Evolutionary conservation across 148 eudicot species (phyloP).

Genomic region (Rhododendron ferrugineum): DNA sequence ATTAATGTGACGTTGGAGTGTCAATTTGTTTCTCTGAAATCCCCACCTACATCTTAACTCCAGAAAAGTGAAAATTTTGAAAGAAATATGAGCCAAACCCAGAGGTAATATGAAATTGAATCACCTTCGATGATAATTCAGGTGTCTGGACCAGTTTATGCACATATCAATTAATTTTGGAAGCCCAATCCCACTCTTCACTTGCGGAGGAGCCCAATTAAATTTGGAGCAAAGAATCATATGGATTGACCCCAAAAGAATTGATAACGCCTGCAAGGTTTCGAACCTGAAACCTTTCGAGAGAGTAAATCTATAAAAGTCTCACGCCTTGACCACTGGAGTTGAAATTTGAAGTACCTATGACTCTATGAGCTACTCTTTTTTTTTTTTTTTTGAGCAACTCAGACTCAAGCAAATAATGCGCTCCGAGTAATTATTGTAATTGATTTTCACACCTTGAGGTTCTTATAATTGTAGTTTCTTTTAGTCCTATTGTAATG

Average conservation of each 20-base stretch:
- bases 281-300: not conserved
- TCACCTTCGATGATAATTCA: not conserved
- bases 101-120: not conserved
- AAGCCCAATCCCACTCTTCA: fast-evolving
- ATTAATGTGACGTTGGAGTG: not conserved
- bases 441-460: no score
- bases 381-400: not conserved
- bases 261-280: no score
- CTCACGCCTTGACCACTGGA: not conserved
- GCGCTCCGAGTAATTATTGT: not conserved
- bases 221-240: no score
- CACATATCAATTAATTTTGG: no score
- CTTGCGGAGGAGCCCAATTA: not conserved
- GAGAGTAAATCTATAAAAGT: no score
- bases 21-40: not conserved
- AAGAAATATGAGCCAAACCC: not conserved
- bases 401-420: not conserved
- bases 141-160: no score
- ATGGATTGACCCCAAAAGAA: not conserved
- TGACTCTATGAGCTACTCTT: not conserved
- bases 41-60: not conserved
- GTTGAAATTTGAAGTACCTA: not conserved
- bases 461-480: no score
- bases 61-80: not conserved
- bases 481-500: no score